A percentile compares a stretch with the other conserved stretches of the same genome.
These are phyloP conservation scores for Perkinsus marinus DNA, from an alignment of 169 alveolate genomes.

Conservation along the genomic window DNA sequence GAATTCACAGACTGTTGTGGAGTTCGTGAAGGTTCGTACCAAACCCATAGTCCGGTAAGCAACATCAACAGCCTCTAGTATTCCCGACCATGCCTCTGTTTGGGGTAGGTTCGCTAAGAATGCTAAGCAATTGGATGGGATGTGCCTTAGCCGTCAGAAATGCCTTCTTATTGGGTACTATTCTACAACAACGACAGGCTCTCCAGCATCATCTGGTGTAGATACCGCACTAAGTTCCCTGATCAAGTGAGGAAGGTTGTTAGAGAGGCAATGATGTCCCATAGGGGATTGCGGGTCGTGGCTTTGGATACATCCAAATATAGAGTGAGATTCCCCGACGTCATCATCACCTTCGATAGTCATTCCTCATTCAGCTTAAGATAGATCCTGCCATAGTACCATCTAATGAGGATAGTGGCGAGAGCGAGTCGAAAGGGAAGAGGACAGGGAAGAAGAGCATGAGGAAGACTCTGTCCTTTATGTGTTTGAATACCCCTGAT, in stretches of 20 bases:
- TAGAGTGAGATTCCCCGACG: background rate
- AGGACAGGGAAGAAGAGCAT: background rate
- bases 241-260: background rate
- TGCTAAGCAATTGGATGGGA: background rate
- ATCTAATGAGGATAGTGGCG: background rate
- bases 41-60: background rate
- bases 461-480: background rate
- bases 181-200: background rate
- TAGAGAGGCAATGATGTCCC: background rate
- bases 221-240: background rate
- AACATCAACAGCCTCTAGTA: background rate
- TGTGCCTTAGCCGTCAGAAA: background rate
- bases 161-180: background rate
- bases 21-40: background rate
- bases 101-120: background rate
- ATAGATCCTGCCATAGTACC: background rate
- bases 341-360: background rate
- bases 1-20: background rate
- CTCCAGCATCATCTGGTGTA: background rate
- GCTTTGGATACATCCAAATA: background rate
- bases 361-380: background rate
- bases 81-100: background rate
- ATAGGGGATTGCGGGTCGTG: background rate
- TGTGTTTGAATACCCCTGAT: background rate
- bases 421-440: too few relatives aligned